Base-by-base conservation (phyloP, 2,329 filamentous ascomycete genomes). In the Helotiales sp. region DNA sequence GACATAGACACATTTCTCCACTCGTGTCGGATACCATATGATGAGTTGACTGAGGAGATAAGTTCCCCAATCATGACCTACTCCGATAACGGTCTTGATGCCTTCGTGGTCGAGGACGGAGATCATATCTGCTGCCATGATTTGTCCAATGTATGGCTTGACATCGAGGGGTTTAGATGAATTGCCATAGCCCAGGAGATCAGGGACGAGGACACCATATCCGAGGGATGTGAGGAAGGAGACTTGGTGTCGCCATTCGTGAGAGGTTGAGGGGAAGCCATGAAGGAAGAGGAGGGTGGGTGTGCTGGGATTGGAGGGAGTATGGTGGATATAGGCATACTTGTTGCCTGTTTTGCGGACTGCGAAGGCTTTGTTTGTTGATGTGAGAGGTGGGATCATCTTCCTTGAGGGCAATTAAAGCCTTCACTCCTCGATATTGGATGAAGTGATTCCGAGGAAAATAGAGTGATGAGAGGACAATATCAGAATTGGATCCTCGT, bases 211-310 rank as follows among this genome's bases (percentile, higher is more conserved):
- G 12, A 80, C 64, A 0, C 79, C 78, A 54, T 79, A 75, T 1
- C 76, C 77, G 2, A 58, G 31, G 0, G 66, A 13, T 24, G 44
- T 31, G 59, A 70, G 67, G 49, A 67, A 60, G 19, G 48, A 24
- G n/a, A 67, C 62, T 46, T 68, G 60, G 22, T 42, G 25, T 13
- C 60, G 58, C 61, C 77, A 81, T 67, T 81, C 78, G 31, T 71
- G 67, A 12, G 72, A 69, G 33, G 75, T 76, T 4, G 77, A 79
- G 27, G 79, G 78, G 50, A 79, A 79, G 31, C 79, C 78, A 60
- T 81, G 79, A 12, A 81, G 70, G 54, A 81, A 71, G 13, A 82
- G 67, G 3, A 81, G 68, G 60, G 10, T 67, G 49, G 19, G 50
- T 15, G 54, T 47, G 31, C 30, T 55, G 13, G 22, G 22, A n/a